Evolutionary conservation across 2,329 filamentous ascomycete species (phyloP).

Genomic region (Sarocladium oryzae): DNA sequence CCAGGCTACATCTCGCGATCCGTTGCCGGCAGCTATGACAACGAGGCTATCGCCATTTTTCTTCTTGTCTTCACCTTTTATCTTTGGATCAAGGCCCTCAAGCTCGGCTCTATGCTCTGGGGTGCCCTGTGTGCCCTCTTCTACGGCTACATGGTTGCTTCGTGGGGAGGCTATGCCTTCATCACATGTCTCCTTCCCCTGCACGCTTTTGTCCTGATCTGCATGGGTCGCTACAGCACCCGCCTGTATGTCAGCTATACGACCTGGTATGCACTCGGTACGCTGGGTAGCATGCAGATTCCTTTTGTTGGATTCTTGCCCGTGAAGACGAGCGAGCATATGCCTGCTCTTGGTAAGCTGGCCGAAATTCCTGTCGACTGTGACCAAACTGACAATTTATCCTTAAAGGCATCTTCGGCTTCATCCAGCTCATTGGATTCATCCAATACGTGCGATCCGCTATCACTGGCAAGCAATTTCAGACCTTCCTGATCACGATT

Average conservation of each 20-base stretch:
- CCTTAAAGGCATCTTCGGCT: slow-evolving; percentile 76
- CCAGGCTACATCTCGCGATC: slow-evolving; percentile 97
- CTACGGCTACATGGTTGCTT: slow-evolving; percentile 99
- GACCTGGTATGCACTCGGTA: slow-evolving; percentile 95
- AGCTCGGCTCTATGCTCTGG: slow-evolving; percentile 95
- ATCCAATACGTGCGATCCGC: slow-evolving; percentile 86
- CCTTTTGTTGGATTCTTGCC: slow-evolving; percentile 97
- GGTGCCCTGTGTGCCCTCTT: slow-evolving; percentile 89
- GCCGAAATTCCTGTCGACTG: neutral
- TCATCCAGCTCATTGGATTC: slow-evolving; percentile 88
- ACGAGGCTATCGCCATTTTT: slow-evolving; percentile 99
- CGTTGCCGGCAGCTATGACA: slow-evolving; percentile 97
- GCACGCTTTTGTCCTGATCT: slow-evolving; percentile 87
- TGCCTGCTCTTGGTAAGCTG: slow-evolving; percentile 79
- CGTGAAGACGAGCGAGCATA: slow-evolving; percentile 95
- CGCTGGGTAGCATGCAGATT: slow-evolving; percentile 97
- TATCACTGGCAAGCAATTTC: slow-evolving; percentile 87
- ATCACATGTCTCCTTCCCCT: slow-evolving; percentile 96
- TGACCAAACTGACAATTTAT: neutral
- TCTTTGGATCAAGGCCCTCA: slow-evolving; percentile 98
- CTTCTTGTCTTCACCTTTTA: slow-evolving; percentile 97
- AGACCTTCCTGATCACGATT: slow-evolving; percentile 74
- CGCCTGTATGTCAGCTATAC: slow-evolving; percentile 94
- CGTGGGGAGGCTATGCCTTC: slow-evolving; percentile 99
- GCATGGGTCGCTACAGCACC: slow-evolving; percentile 94